Percentiles rank a stretch among this genome's conserved stretches.
These are phyloP conservation scores for Aspergillus sp. DNA, from an alignment of 2,329 filamentous ascomycete species.

Conservation along the genomic window DNA sequence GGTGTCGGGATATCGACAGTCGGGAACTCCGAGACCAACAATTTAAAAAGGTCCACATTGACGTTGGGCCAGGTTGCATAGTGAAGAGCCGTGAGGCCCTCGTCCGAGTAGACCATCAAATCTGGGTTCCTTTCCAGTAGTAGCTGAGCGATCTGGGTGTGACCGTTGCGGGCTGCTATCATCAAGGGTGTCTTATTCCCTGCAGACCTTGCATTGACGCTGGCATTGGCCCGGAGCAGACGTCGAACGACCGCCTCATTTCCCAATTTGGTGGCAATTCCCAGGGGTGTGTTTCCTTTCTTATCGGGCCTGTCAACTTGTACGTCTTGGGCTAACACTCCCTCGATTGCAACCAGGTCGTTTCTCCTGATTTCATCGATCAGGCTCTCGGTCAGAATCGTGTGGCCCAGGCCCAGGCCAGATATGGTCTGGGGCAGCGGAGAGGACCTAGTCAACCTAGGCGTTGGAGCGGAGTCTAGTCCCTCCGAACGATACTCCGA, in stretches of 20 bases:
- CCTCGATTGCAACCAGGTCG: conserved; percentile 1
- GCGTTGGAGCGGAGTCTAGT: too few species aligned
- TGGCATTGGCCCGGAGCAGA: not conserved
- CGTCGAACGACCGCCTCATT: not conserved
- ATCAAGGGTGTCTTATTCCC: conserved; percentile 8
- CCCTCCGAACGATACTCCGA: not conserved
- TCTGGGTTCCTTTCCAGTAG: conserved; percentile 4
- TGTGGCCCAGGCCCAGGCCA: not conserved
- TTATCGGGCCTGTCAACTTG: conserved; percentile 1
- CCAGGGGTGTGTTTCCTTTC: not conserved
- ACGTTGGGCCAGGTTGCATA: conserved; percentile 3
- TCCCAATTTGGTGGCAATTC: not conserved
- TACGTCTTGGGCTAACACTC: conserved; percentile 1
- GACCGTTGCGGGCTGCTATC: conserved; percentile 5
- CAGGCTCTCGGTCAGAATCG: not conserved
- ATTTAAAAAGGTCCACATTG: not conserved
- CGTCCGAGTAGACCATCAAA: not conserved
- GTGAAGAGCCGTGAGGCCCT: conserved; percentile 9
- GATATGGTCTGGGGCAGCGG: not conserved
- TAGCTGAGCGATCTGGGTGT: not conserved
- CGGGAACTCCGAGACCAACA: not conserved
- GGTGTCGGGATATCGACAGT: not conserved
- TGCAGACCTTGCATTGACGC: not conserved
- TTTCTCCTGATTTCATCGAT: not conserved
- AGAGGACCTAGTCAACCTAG: not conserved